These are phyloP conservation scores for Sanguinoderma infundibulare DNA, from an alignment of 1,284 basidiomycete species.

Conservation along the genomic window DNA sequence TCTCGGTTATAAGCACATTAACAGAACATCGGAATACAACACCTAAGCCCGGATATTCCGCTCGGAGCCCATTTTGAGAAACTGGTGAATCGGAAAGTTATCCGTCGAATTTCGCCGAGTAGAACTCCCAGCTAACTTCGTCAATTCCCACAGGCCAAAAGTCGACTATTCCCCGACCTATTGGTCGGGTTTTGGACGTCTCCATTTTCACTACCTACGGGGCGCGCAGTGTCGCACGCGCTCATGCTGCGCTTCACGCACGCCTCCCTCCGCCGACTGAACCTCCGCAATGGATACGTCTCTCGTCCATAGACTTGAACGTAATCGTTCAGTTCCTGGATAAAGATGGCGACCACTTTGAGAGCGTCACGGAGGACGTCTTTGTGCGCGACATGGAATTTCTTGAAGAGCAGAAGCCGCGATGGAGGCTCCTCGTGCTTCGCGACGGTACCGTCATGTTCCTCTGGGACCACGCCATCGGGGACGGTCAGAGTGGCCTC, in stretches of 20 bases:
- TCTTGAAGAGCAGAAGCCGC: slow-evolving; percentile 32
- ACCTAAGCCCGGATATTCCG: too few species aligned
- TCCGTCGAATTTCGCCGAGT: too few species aligned
- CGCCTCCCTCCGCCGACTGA: slow-evolving; percentile 21
- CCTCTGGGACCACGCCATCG: slow-evolving; percentile 44
- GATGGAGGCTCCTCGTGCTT: slow-evolving; percentile 45
- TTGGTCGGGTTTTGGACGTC: too few species aligned
- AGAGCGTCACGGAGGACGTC: slow-evolving; percentile 35
- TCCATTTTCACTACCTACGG: too few species aligned
- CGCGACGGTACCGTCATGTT: slow-evolving; percentile 40
- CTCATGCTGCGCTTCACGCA: slow-evolving; percentile 36
- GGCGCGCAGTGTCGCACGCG: too few species aligned
- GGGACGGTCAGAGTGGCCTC: slow-evolving; percentile 45
- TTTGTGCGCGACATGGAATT: slow-evolving; percentile 34
- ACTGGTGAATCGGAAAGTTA: too few species aligned
- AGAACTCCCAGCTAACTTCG: too few species aligned
- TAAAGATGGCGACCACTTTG: slow-evolving; percentile 22
- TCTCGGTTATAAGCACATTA: too few species aligned
- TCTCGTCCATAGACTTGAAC: slow-evolving; percentile 37
- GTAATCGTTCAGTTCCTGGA: slow-evolving; percentile 37
- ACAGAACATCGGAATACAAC: too few species aligned
- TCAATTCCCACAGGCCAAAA: too few species aligned
- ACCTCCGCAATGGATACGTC: slow-evolving; percentile 32
- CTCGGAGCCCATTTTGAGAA: too few species aligned
- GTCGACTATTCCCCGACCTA: too few species aligned